phyloP scores from a whole-genome alignment of 495 filamentous ascomycete genomes.

The Penicillium subrubescens region DNA sequence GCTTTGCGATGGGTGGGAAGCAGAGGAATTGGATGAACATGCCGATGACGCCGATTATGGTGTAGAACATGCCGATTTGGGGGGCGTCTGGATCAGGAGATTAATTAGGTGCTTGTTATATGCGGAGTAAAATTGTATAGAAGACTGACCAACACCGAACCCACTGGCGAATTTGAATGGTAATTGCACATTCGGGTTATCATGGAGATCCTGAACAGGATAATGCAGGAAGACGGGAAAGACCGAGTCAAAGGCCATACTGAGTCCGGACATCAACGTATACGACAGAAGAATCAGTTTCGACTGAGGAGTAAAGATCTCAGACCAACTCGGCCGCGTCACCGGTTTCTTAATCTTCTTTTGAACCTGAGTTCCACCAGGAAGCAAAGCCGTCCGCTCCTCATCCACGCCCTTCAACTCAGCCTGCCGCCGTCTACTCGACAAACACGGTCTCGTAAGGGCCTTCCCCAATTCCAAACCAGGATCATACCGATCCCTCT shows the following conservation, averaged over 20 bases:
- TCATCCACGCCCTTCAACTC: slow-evolving; percentile 31
- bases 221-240: slow-evolving; percentile 82
- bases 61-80: slow-evolving; percentile 76
- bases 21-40: slow-evolving; percentile 77
- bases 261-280: slow-evolving; percentile 73
- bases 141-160: slow-evolving; percentile 60
- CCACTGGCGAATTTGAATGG: slow-evolving; percentile 81
- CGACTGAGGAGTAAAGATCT: slow-evolving; percentile 75
- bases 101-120: not conserved
- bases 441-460: slow-evolving; percentile 35
- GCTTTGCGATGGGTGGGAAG: slow-evolving; percentile 70
- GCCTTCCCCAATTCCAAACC: slow-evolving; percentile 65
- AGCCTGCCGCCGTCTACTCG: slow-evolving; percentile 17
- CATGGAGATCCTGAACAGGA: slow-evolving; percentile 54
- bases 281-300: slow-evolving; percentile 75
- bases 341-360: slow-evolving; percentile 23
- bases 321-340: slow-evolving; percentile 54
- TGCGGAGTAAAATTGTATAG: not conserved
- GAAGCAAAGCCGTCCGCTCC: slow-evolving; percentile 44
- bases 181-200: slow-evolving; percentile 60
- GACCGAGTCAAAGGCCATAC: slow-evolving; percentile 77
- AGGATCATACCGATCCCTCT: slow-evolving; percentile 64
- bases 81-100: slow-evolving; percentile 46
- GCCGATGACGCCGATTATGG: slow-evolving; percentile 69
- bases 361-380: slow-evolving; percentile 12